Evolutionary conservation across 2,329 filamentous ascomycete genomes (phyloP), one percentile per base, ranked within the genome.

Genomic region (Aspergillus brasiliensis): DNA sequence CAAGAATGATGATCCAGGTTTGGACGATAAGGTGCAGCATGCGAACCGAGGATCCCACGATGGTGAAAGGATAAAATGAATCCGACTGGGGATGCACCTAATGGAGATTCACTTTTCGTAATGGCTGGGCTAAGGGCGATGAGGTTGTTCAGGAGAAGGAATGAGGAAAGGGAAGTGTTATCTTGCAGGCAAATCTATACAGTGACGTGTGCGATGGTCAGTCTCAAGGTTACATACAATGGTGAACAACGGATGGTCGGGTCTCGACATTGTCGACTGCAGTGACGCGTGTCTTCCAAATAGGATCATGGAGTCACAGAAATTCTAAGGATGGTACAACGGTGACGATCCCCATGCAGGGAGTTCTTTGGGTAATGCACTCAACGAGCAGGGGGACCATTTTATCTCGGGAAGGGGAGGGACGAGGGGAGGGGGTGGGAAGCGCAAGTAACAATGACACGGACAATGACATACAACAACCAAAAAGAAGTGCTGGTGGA

Each of bases 291-390:
- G 57, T 65, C 57, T 62, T 61, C 59, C 31, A 34, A 59, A 59
- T 52, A 61, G 23, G 61, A 61, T 58, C 42, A 61, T 58, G 53
- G 49, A 40, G 53, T 37, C 31, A 42, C 46, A 57, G 31, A 53
- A 46, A 38, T 34, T 46, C 46, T 21, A 55, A 53, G 38, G 31
- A 59, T 55, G 37, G 56, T 56, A 62, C 60, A 57, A 58, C 38
- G 47, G 44, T 61, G 63, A 67, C 62, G 60, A 64, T 64, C 61
- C 51, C 52, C 54, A 67, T 65, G 65, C 63, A 65, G 62, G 65
- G 56, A 63, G 62, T 13, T 13, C 56, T 59, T 59, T 51, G 58
- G 44, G 40, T 2, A 21, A 21, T 51, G 62, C 58, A 57, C 49
- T 27, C 44, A 27, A 60, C 34, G 51, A 34, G 56, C 25, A 49